Evolutionary conservation across 2,329 filamentous ascomycete genomes (phyloP).

Genomic region (Sarocladiaceae sp.): DNA sequence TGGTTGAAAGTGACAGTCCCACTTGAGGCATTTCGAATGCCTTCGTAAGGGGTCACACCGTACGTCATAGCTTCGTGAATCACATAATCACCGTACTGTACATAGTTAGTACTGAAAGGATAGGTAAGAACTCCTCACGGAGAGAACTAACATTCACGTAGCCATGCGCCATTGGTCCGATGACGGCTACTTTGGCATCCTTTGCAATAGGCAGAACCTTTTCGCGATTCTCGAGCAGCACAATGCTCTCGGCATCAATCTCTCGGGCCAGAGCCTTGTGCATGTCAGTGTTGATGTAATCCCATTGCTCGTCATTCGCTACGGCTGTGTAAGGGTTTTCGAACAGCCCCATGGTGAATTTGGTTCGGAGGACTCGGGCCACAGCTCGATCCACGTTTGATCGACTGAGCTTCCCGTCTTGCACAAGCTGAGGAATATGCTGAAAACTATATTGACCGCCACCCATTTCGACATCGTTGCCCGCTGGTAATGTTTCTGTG

Average conservation of each 20-base stretch:
- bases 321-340: conserved; percentile 61
- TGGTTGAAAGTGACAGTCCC: conserved; percentile 60
- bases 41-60: conserved; percentile 64
- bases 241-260: conserved; percentile 58
- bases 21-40: conserved; percentile 54
- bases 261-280: conserved; percentile 53
- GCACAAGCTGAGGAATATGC: conserved; percentile 58
- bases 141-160: conserved; percentile 55
- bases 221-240: conserved; percentile 54
- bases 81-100: conserved; percentile 64
- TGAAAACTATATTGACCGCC: conserved; percentile 67
- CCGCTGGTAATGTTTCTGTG: conserved; percentile 57
- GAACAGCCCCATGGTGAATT: conserved; percentile 65
- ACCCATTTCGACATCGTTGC: conserved; percentile 71
- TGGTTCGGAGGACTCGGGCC: conserved; percentile 56
- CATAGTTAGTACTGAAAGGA: conserved; percentile 10
- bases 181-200: conserved; percentile 62
- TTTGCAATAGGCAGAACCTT: conserved; percentile 50
- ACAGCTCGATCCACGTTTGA: conserved; percentile 60
- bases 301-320: conserved; percentile 44
- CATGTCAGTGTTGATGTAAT: conserved; percentile 56
- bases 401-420: conserved; percentile 53
- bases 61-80: conserved; percentile 56
- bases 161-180: conserved; percentile 68
- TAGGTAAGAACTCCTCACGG: not conserved